phyloP scores from a whole-genome alignment of 495 filamentous ascomycete genomes.

The Xylaria acuta region DNA sequence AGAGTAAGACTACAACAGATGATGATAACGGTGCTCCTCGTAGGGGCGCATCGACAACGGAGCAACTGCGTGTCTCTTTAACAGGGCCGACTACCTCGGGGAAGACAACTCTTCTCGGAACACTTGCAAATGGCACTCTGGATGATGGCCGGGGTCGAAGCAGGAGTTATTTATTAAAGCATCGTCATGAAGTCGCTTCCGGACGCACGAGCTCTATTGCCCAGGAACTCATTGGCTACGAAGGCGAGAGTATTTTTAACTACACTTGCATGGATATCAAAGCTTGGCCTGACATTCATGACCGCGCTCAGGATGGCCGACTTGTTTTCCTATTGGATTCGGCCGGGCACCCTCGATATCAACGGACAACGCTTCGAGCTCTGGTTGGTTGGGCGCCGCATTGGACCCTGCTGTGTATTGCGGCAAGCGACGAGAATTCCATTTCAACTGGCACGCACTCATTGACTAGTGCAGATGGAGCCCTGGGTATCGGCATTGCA shows the following conservation, averaged over 20 bases:
- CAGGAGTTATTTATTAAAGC: slow-evolving; percentile 83
- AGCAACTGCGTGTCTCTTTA: slow-evolving; percentile 89
- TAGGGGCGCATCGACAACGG: slow-evolving; percentile 53
- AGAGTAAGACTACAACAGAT: slow-evolving; percentile 15
- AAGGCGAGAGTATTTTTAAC: slow-evolving; percentile 73
- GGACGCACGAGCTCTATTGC: slow-evolving; percentile 93
- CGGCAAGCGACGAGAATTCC: slow-evolving; percentile 72
- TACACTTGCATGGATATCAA: slow-evolving; percentile 86
- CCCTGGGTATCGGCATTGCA: slow-evolving; percentile 48
- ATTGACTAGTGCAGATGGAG: slow-evolving; percentile 54
- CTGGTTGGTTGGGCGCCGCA: slow-evolving; percentile 96
- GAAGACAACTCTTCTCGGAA: slow-evolving; percentile 90
- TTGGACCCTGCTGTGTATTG: slow-evolving; percentile 87
- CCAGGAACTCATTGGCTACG: slow-evolving; percentile 91
- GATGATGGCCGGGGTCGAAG: slow-evolving; percentile 94
- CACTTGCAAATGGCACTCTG: slow-evolving; percentile 81
- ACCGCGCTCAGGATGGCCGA: slow-evolving; percentile 71
- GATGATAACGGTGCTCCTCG: slow-evolving; percentile 29
- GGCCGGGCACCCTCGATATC: slow-evolving; percentile 85
- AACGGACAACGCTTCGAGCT: slow-evolving; percentile 84
- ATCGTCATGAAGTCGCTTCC: slow-evolving; percentile 91
- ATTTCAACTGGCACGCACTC: slow-evolving; percentile 55
- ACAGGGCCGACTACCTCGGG: slow-evolving; percentile 91
- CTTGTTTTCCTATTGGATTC: slow-evolving; percentile 89
- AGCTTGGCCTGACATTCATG: slow-evolving; percentile 93